A percentile compares a stretch with the other conserved stretches of the same genome.
phyloP scores from a whole-genome alignment of 2,329 filamentous ascomycete species.

The Aspergillus costaricaensis region DNA sequence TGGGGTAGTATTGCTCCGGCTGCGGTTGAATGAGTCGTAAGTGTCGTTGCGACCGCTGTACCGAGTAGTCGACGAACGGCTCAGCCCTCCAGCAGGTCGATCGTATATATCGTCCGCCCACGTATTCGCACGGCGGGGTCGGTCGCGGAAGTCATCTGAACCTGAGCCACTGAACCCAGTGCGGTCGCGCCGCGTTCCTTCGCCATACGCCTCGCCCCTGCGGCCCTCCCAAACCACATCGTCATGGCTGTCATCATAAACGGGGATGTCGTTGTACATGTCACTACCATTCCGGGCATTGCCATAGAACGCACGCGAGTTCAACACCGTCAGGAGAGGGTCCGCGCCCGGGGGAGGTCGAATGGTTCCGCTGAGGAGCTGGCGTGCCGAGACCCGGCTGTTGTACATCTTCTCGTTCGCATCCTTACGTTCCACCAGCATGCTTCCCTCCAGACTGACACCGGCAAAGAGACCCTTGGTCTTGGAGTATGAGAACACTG shows the following conservation, averaged over 20 bases:
- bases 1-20: slow-evolving; percentile 42
- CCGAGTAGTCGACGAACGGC: slow-evolving; percentile 39
- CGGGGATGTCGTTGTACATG: slow-evolving; percentile 92
- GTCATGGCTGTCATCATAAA: slow-evolving; percentile 82
- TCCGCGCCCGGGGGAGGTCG: slow-evolving; percentile 78
- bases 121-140: slow-evolving; percentile 49
- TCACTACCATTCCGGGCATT: slow-evolving; percentile 58
- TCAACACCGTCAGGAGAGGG: slow-evolving; percentile 80
- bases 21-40: slow-evolving; percentile 35
- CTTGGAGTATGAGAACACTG: slow-evolving; percentile 95
- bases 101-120: slow-evolving; percentile 55
- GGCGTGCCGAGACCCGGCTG: slow-evolving; percentile 73
- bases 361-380: slow-evolving; percentile 78
- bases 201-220: slow-evolving; percentile 69
- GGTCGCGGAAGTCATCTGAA: slow-evolving; percentile 55
- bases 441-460: slow-evolving; percentile 89
- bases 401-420: slow-evolving; percentile 97
- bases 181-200: slow-evolving; percentile 59
- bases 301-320: slow-evolving; percentile 80
- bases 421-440: slow-evolving; percentile 90
- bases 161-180: slow-evolving; percentile 54
- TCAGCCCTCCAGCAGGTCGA: slow-evolving; percentile 37
- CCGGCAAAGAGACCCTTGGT: slow-evolving; percentile 97
- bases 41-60: slow-evolving; percentile 29
- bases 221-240: slow-evolving; percentile 81